A percentile compares a stretch with the other conserved stretches of the same genome.
Evolutionary conservation across 441 rosid species (phyloP).

Genomic region (Dalechampia spathulata): DNA sequence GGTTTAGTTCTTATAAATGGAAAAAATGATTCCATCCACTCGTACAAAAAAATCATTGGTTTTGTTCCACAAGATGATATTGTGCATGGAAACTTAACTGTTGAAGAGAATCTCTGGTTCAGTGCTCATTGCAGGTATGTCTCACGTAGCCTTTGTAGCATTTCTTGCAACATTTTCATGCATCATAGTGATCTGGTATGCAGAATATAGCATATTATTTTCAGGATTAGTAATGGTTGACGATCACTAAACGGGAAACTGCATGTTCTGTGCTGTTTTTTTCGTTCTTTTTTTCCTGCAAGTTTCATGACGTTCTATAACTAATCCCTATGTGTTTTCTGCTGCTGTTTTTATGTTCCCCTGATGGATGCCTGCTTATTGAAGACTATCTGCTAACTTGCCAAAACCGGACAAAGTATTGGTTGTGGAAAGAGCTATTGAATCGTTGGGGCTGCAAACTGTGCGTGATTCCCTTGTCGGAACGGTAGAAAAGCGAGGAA

Average conservation of each 20-base stretch:
- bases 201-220: neutral
- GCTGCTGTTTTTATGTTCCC: slow-evolving; percentile 7
- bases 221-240: neutral
- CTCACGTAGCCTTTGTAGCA: neutral
- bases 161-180: neutral
- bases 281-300: slow-evolving; percentile 4
- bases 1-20: slow-evolving; percentile 76
- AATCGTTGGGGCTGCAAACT: slow-evolving; percentile 74
- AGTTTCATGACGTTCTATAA: slow-evolving; percentile 1
- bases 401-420: slow-evolving; percentile 75
- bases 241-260: neutral
- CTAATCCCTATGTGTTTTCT: slow-evolving; percentile 4
- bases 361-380: slow-evolving; percentile 15
- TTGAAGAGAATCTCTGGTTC: slow-evolving; percentile 95
- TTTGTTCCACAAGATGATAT: slow-evolving; percentile 97
- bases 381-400: slow-evolving; percentile 64
- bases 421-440: slow-evolving; percentile 84
- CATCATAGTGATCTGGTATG: neutral
- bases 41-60: slow-evolving; percentile 79
- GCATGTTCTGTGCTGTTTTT: too few relatives aligned
- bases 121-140: slow-evolving; percentile 83
- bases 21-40: slow-evolving; percentile 56
- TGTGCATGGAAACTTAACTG: slow-evolving; percentile 94
- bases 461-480: slow-evolving; percentile 84
- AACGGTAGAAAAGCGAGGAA: slow-evolving; percentile 88